Evolutionary conservation across 495 filamentous ascomycete species (phyloP), one percentile per base, ranked within the genome.

Genomic region (Penicillium waksmanii): DNA sequence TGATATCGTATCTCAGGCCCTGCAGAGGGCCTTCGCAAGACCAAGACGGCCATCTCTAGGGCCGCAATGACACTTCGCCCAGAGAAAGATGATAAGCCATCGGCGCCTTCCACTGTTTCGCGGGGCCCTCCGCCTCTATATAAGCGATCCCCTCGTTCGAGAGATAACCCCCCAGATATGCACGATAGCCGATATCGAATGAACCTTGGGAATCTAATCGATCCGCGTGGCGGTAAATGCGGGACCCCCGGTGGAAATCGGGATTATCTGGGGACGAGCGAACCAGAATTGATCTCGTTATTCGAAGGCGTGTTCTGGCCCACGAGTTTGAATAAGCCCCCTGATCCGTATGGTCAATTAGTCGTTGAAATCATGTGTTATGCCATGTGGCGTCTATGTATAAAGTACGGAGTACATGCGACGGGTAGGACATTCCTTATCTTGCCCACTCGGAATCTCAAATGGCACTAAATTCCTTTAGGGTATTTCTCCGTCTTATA

Each of bases 161-260:
- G 0, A 62, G 59, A 62, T 59, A 61, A 56, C 51, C 58, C 58
- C 56, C 55, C 49, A 60, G 63, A 60, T 62, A 66, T 60, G 43
- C 25, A 36, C 21, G 63, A 62, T 66, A 62, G 52, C 52, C 51
- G 42, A 53, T 31, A 21, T 31, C 51, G 43, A 47, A 51, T 61
- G 48, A 9, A 31, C 27, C 27, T 31, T 31, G 27, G 27, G 6
- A 59, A 18, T 27, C 33, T 33, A 19, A 25, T 27, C 19, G 21
- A 25, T 15, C 19, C 27, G 11, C 49, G 15, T 51, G 25, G 21
- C 18, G 21, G 19, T 17, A 44, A 44, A 17, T 44, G 42, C 42
- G 42, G 42, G 42, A 17, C 8, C 42, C 42, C 18, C 19, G 47
- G 19, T 50, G 9, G 11, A 27, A 33, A 25, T 19, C 18, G 57